Conservation (phyloP, 345 rosid genomes). For the Murraya koenigii region DNA sequence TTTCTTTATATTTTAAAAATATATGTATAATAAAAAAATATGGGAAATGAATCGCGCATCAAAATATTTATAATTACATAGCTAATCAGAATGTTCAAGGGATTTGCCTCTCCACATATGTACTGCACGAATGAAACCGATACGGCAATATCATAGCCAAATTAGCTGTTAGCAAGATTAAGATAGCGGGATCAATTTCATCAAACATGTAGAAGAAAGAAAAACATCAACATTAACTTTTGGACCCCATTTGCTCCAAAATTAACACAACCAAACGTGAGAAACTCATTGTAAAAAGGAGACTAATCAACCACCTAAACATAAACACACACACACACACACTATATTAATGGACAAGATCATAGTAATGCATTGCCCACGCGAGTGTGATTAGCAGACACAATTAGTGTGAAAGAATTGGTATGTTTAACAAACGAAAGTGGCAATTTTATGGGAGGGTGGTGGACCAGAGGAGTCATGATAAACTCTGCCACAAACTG, state of each 20-base stretch:
- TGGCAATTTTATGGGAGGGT: background rate
- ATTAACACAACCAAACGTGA: conserved; percentile 7
- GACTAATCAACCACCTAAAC: background rate
- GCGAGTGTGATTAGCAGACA: background rate
- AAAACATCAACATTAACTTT: background rate
- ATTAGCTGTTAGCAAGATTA: background rate
- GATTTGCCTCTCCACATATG: background rate
- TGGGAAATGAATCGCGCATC: background rate
- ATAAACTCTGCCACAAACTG: background rate
- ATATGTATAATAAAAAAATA: too few species aligned
- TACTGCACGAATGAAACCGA: background rate
- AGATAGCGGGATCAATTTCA: background rate
- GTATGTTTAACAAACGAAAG: background rate
- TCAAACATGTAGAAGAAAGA: background rate
- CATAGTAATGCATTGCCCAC: background rate
- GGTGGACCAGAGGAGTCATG: background rate
- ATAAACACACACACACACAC: too few species aligned
- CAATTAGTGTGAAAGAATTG: background rate
- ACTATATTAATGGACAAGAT: too few species aligned
- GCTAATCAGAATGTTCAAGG: background rate
- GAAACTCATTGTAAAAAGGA: background rate
- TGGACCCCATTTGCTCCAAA: background rate
- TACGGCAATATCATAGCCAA: background rate
- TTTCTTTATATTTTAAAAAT: too few species aligned
- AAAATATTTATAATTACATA: background rate